Conservation (phyloP, 257 asterid species). For the Nicotiana obtusifolia region DNA sequence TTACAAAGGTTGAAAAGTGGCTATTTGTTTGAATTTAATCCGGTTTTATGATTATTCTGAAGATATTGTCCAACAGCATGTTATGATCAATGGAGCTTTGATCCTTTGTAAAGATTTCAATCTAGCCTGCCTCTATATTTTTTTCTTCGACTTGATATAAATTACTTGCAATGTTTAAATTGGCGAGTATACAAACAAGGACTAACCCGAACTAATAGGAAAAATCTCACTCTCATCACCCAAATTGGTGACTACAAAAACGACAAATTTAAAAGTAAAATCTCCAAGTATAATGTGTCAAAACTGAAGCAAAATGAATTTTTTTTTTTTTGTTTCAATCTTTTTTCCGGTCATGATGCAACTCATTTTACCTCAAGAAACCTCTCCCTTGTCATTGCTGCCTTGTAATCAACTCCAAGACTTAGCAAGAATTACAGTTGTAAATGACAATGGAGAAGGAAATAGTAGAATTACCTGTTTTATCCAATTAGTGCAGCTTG, state of each 20-base stretch:
- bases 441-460: not conserved
- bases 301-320: not conserved
- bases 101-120: too few species aligned
- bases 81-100: too few species aligned
- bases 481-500: conserved; percentile 56
- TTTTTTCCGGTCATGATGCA: not conserved
- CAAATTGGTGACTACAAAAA: not conserved
- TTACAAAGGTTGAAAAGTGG: too few species aligned
- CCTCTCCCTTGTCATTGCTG: conserved; percentile 22
- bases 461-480: conserved; percentile 11
- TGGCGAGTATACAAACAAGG: too few species aligned
- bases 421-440: not conserved
- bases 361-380: conserved; percentile 7
- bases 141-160: too few species aligned
- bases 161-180: too few species aligned
- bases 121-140: too few species aligned
- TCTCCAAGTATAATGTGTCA: not conserved
- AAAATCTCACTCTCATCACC: too few species aligned
- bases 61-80: too few species aligned
- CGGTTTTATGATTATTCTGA: too few species aligned
- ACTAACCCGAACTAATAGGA: too few species aligned
- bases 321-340: not conserved
- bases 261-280: not conserved
- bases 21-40: too few species aligned
- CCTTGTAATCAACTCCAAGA: not conserved